Evolutionary conservation across 192 early-diverging fungal genomes (phyloP).

Genomic region (Coemansia sp.): DNA sequence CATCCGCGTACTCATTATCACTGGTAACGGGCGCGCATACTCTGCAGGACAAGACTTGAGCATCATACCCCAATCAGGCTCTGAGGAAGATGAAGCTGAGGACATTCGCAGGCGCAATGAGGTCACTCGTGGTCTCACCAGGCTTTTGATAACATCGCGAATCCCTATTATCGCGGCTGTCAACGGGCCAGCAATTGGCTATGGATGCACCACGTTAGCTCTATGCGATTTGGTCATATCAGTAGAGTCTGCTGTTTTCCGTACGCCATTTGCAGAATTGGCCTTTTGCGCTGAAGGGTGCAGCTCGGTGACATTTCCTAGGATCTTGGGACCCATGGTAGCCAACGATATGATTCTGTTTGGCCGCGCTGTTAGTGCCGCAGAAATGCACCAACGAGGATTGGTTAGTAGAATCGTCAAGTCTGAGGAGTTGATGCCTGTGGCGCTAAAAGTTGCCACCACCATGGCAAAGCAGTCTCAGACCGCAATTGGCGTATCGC

Average conservation of each 20-base stretch:
- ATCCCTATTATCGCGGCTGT: conserved; percentile 71
- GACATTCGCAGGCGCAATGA: conserved; percentile 20
- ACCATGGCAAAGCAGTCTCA: conserved; percentile 59
- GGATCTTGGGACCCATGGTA: conserved; percentile 63
- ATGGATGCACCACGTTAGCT: conserved; percentile 66
- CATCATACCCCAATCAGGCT: conserved; percentile 8
- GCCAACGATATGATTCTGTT: conserved; percentile 76
- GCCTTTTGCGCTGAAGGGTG: conserved; percentile 76
- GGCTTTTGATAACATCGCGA: conserved; percentile 65
- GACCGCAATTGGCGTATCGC: conserved; percentile 62
- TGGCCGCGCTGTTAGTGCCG: conserved; percentile 57
- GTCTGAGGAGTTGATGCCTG: conserved; percentile 55
- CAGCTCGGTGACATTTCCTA: conserved; percentile 69
- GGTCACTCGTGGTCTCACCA: conserved; percentile 40
- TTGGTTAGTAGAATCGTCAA: conserved; percentile 61
- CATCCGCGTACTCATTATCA: conserved; percentile 65
- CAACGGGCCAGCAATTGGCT: conserved; percentile 73
- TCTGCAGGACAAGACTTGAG: conserved; percentile 66
- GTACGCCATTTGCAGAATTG: conserved; percentile 75
- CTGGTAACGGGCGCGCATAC: conserved; percentile 69
- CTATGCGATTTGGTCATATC: conserved; percentile 74
- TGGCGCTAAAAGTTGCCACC: conserved; percentile 57
- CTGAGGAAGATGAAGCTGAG: conserved; percentile 17
- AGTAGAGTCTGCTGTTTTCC: conserved; percentile 65
- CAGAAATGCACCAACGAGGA: conserved; percentile 63